Evolutionary conservation across 306 rosid genomes (phyloP).

Genomic region (Herpetospermum pedunculosum): DNA sequence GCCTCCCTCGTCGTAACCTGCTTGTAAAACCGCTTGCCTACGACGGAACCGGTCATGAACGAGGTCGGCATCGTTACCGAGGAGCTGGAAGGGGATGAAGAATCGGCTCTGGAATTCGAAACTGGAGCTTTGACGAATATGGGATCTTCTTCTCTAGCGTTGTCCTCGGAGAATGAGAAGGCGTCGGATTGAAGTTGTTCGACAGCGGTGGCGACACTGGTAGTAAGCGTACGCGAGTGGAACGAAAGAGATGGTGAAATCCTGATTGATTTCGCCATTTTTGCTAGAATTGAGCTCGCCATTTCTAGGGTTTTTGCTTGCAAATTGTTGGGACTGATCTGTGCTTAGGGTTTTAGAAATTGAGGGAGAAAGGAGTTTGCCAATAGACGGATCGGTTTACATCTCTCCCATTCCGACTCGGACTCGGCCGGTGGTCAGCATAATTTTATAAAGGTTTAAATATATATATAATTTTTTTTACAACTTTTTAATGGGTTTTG

Average conservation of each 20-base stretch:
- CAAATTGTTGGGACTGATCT: background rate
- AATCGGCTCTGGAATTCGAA: conserved; percentile 19
- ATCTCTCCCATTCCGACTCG: background rate
- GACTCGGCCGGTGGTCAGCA: background rate
- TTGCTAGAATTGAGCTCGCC: conserved; percentile 29
- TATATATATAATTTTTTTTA: too few relatives aligned
- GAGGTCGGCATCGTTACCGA: conserved; percentile 86
- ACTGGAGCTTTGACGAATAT: conserved; percentile 34
- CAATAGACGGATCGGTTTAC: background rate
- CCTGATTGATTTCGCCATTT: conserved; percentile 16
- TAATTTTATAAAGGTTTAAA: too few relatives aligned
- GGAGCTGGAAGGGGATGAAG: conserved; percentile 23
- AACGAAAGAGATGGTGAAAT: conserved; percentile 18
- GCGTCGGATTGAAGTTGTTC: conserved; percentile 26
- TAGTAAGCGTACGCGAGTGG: conserved; percentile 16
- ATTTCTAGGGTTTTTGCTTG: background rate
- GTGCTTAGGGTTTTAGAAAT: conserved; percentile 7
- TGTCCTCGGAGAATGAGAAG: conserved; percentile 49
- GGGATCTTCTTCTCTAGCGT: conserved; percentile 13
- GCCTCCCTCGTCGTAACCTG: conserved; percentile 53
- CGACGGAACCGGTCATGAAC: conserved; percentile 86
- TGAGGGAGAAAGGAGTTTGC: background rate
- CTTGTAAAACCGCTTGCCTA: conserved; percentile 75
- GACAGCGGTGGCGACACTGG: conserved; percentile 33
- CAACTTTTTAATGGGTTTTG: too few relatives aligned